phyloP scores from a whole-genome alignment of 768 basidiomycete species.

The Suillus brevipes region DNA sequence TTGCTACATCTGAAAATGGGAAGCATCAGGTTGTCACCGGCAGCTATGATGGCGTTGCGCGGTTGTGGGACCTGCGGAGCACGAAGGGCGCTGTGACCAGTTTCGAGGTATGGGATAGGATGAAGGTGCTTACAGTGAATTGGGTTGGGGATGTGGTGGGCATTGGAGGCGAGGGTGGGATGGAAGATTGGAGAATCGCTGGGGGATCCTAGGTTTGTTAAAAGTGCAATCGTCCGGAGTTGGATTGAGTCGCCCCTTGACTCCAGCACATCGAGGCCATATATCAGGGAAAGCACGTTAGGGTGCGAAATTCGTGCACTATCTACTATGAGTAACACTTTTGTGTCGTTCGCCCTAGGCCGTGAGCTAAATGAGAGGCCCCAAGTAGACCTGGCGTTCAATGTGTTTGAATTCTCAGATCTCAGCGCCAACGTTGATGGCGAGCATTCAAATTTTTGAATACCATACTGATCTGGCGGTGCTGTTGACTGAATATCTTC shows the following conservation, averaged over 20 bases:
- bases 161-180: constrained; percentile 63
- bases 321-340: background rate
- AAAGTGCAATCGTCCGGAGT: too few species aligned
- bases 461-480: too few species aligned
- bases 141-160: constrained; percentile 57
- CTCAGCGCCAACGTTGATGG: too few species aligned
- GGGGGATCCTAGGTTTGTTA: too few species aligned
- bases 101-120: constrained; percentile 61
- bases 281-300: background rate
- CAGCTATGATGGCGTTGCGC: constrained; percentile 74
- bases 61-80: constrained; percentile 80
- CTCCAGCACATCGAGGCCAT: constrained; percentile 38
- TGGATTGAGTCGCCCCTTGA: background rate
- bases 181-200: constrained; percentile 56
- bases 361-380: background rate
- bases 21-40: constrained; percentile 66
- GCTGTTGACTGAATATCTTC: too few species aligned
- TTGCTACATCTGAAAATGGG: constrained; percentile 30
- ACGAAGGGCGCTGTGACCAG: constrained; percentile 61
- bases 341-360: background rate
- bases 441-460: too few species aligned
- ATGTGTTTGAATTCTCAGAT: background rate
- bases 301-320: background rate
- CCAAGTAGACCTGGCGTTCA: background rate
- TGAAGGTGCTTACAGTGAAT: constrained; percentile 62